Evolutionary conservation across 768 basidiomycete genomes (phyloP).

Genomic region (Mycena vitilis): DNA sequence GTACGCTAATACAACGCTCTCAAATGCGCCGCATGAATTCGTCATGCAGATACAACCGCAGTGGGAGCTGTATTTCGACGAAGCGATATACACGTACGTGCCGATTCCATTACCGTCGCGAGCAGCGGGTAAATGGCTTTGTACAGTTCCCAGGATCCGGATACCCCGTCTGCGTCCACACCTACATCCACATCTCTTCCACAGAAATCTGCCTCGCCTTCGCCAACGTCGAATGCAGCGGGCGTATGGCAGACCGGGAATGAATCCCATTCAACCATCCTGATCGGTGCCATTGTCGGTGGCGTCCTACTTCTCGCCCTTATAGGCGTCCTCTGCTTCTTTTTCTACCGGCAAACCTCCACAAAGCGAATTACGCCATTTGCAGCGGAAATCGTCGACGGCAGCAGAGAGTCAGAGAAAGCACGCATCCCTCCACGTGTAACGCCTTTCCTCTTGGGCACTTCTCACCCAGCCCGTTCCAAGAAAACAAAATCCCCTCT

Average conservation of each 20-base stretch:
- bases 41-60: conserved; percentile 12
- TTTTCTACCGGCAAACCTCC: not conserved
- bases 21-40: not conserved
- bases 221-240: conserved; percentile 1
- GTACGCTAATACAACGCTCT: not conserved
- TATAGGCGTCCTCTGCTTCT: not conserved
- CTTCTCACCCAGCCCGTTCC: too few relatives aligned
- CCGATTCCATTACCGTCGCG: not conserved
- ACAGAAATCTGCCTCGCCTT: not conserved
- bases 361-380: not conserved
- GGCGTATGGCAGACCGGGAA: too few relatives aligned
- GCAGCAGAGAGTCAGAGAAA: too few relatives aligned
- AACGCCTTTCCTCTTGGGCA: too few relatives aligned
- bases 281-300: conserved; percentile 3
- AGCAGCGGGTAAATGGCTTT: not conserved
- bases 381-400: not conserved
- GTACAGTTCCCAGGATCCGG: not conserved
- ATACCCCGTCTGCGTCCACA: not conserved
- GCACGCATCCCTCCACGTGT: too few relatives aligned
- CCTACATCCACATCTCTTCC: too few relatives aligned
- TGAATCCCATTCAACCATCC: not conserved
- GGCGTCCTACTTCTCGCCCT: conserved; percentile 3
- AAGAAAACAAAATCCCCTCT: too few relatives aligned
- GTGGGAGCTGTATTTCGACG: conserved; percentile 21
- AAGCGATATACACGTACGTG: conserved; percentile 19